Percentiles rank a stretch among this genome's conserved stretches.
These are phyloP conservation scores for Tolypocladium inflatum DNA, from an alignment of 2,329 filamentous ascomycete genomes.

Conservation along the genomic window DNA sequence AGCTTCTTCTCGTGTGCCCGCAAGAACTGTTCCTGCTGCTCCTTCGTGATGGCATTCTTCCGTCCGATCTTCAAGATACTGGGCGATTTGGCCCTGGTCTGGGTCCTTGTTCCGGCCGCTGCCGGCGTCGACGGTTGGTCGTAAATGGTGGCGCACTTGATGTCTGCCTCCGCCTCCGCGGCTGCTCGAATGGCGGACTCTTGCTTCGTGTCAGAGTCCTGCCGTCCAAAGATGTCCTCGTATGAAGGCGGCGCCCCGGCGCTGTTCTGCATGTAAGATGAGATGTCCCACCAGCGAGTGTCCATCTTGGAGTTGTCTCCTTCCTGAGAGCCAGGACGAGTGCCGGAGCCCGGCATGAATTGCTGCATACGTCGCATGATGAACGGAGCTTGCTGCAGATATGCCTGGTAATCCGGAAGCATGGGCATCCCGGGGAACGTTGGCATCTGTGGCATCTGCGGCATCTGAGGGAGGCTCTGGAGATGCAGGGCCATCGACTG, in stretches of 20 bases:
- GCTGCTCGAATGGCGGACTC: conserved; percentile 48
- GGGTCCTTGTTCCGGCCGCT: conserved; percentile 19
- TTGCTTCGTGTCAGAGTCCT: conserved; percentile 45
- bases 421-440: conserved; percentile 48
- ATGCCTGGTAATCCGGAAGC: conserved; percentile 64
- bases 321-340: conserved; percentile 37
- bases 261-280: conserved; percentile 40
- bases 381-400: conserved; percentile 48
- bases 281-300: conserved; percentile 59
- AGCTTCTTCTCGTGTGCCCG: conserved; percentile 51
- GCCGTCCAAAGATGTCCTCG: conserved; percentile 63
- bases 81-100: conserved; percentile 29
- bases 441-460: conserved; percentile 41
- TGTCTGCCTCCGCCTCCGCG: conserved; percentile 48
- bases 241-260: conserved; percentile 61
- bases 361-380: conserved; percentile 66
- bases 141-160: conserved; percentile 44
- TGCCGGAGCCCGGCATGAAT: conserved; percentile 53
- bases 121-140: conserved; percentile 26
- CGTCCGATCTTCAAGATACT: conserved; percentile 48
- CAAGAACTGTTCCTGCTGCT: conserved; percentile 55
- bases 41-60: conserved; percentile 54
- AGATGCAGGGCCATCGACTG: conserved; percentile 58
- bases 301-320: conserved; percentile 34
- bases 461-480: conserved; percentile 45